Conservation (phyloP, 176 grass and related monocot genomes). For the Aechmea fasciata region DNA sequence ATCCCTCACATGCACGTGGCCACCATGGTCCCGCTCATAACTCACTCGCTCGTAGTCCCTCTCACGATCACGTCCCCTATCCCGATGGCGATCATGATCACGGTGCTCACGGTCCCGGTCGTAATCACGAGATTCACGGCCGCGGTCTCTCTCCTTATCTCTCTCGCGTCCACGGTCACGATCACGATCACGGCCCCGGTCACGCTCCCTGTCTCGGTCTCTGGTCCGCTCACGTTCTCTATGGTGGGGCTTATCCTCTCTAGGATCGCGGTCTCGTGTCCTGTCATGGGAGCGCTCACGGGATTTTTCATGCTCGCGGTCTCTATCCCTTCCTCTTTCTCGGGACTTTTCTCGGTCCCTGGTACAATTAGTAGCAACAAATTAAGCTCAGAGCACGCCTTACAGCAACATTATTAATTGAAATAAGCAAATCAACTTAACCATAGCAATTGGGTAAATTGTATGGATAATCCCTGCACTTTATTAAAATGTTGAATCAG, state of each 20-base stretch:
- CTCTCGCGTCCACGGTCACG: conserved; percentile 27
- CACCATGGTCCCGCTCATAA: conserved; percentile 18
- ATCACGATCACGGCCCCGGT: conserved; percentile 43
- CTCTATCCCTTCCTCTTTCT: conserved; percentile 42
- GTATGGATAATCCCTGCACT: background rate
- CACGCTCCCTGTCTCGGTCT: conserved; percentile 55
- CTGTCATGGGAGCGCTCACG: conserved; percentile 1
- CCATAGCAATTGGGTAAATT: background rate
- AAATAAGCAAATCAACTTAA: background rate
- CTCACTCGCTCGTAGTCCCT: conserved; percentile 22
- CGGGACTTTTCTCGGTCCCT: conserved; percentile 63
- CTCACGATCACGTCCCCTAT: conserved; percentile 48
- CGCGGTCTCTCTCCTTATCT: conserved; percentile 57
- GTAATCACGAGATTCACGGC: conserved; percentile 31
- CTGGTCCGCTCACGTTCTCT: conserved; percentile 46
- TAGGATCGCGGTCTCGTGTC: conserved; percentile 13
- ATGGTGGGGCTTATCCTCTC: conserved; percentile 34
- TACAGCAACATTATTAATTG: background rate
- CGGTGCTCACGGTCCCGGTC: conserved; percentile 40
- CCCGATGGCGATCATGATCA: conserved; percentile 48
- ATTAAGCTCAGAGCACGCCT: background rate
- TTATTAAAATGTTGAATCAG: background rate
- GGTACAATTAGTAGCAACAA: background rate
- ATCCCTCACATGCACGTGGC: conserved; percentile 36
- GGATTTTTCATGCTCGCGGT: conserved; percentile 25